phyloP scores from a whole-genome alignment of 108 stramenopile species.

The Nitzschia sp. region DNA sequence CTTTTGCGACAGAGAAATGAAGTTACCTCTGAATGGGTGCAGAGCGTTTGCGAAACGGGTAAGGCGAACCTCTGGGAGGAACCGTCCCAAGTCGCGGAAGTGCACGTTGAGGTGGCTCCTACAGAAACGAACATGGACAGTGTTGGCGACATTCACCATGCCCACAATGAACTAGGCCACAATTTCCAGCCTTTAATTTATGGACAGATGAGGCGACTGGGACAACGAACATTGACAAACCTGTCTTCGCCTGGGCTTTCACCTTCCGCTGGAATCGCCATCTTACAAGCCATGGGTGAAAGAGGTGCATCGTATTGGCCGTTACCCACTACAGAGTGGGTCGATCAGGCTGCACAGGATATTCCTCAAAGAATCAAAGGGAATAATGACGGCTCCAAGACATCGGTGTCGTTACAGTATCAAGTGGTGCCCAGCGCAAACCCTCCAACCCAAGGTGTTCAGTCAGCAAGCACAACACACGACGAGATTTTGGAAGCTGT shows the following conservation, averaged over 20 bases:
- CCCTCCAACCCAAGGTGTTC: neutral
- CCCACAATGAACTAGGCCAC: neutral
- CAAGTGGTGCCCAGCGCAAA: neutral
- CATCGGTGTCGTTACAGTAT: neutral
- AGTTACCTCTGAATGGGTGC: slow-evolving; percentile 15
- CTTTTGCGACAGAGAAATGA: slow-evolving; percentile 8
- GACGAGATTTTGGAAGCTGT: neutral
- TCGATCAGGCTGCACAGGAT: slow-evolving; percentile 9
- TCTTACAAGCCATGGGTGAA: slow-evolving; percentile 4
- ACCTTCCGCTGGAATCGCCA: neutral
- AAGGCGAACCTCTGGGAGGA: slow-evolving; percentile 1
- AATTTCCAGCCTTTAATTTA: neutral
- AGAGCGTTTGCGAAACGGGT: slow-evolving; percentile 16
- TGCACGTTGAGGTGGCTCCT: neutral
- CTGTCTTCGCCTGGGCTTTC: neutral
- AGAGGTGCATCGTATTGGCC: slow-evolving; percentile 24
- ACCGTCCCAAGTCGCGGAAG: neutral
- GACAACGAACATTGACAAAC: neutral
- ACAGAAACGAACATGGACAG: neutral
- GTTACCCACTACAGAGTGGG: neutral
- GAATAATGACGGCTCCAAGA: neutral
- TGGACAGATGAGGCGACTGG: slow-evolving; percentile 19
- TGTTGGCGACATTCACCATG: neutral
- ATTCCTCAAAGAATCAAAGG: slow-evolving; percentile 7
- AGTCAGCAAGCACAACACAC: neutral